phyloP scores from a whole-genome alignment of 306 rosid species.

The Cicer bijugum region DNA sequence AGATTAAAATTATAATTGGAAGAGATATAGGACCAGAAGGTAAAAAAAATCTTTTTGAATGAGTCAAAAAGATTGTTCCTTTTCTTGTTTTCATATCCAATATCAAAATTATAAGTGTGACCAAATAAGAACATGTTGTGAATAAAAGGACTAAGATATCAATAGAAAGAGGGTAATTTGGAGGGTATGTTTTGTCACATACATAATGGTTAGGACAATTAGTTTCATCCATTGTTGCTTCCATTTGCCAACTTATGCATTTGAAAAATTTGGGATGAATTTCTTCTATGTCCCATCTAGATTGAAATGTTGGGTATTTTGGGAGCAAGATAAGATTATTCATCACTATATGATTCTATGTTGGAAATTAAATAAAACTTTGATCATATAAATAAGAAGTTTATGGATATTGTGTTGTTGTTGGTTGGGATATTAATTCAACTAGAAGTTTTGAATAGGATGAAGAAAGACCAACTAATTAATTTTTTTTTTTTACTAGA shows the following conservation, averaged over 20 bases:
- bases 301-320: slow-evolving; percentile 54
- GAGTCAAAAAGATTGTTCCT: slow-evolving; percentile 38
- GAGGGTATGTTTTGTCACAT: slow-evolving; percentile 74
- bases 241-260: slow-evolving; percentile 92
- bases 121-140: slow-evolving; percentile 59
- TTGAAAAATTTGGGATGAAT: slow-evolving; percentile 68
- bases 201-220: slow-evolving; percentile 86
- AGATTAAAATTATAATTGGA: slow-evolving; percentile 69
- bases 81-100: slow-evolving; percentile 50
- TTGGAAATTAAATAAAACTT: slow-evolving; percentile 1
- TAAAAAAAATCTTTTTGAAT: slow-evolving; percentile 53
- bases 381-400: slow-evolving; percentile 42
- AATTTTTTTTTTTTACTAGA: slow-evolving; percentile 13
- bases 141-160: slow-evolving; percentile 64
- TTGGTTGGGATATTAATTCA: slow-evolving; percentile 62
- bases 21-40: slow-evolving; percentile 88
- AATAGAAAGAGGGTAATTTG: slow-evolving; percentile 60
- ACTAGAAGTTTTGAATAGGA: slow-evolving; percentile 52
- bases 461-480: slow-evolving; percentile 70
- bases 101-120: slow-evolving; percentile 62
- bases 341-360: slow-evolving; percentile 47
- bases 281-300: slow-evolving; percentile 54
- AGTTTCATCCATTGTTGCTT: slow-evolving; percentile 74
- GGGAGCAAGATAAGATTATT: slow-evolving; percentile 53
- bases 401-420: slow-evolving; percentile 41